Evolutionary conservation across 116 monocot species (phyloP).

Genomic region (Cymodocea nodosa): DNA sequence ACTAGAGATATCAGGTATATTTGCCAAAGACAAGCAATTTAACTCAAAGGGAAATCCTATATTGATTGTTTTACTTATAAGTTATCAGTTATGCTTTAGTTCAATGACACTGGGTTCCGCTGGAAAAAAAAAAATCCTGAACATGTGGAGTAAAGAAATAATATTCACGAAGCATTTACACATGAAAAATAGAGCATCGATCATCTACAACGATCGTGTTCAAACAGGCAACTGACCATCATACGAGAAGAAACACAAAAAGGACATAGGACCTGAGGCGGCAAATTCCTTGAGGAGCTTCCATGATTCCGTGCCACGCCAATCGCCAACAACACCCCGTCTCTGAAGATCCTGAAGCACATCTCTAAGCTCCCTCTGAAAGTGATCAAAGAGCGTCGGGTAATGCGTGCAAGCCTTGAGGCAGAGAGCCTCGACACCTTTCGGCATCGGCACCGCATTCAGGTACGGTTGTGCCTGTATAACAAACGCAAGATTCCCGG

Average conservation of each 20-base stretch:
- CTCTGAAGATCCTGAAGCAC: conserved; percentile 56
- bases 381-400: conserved; percentile 90
- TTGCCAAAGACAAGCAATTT: no score
- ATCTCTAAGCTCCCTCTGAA: conserved; percentile 78
- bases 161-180: no score
- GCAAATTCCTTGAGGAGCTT: conserved; percentile 83
- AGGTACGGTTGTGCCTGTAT: conserved; percentile 88
- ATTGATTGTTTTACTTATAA: no score
- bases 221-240: neutral
- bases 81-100: no score
- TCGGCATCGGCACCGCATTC: conserved; percentile 68
- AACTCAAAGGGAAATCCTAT: no score
- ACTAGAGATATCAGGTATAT: no score
- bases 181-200: no score
- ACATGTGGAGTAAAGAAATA: no score
- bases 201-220: no score
- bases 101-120: no score
- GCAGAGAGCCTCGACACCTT: conserved; percentile 78
- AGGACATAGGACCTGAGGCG: conserved; percentile 37
- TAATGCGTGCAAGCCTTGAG: conserved; percentile 95
- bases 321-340: conserved; percentile 37
- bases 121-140: no score
- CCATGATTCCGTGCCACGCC: conserved; percentile 71
- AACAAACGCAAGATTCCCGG: conserved; percentile 50
- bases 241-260: neutral